These are phyloP conservation scores for Citrullus mucosospermus DNA, from an alignment of 306 rosid species.

Conservation along the genomic window DNA sequence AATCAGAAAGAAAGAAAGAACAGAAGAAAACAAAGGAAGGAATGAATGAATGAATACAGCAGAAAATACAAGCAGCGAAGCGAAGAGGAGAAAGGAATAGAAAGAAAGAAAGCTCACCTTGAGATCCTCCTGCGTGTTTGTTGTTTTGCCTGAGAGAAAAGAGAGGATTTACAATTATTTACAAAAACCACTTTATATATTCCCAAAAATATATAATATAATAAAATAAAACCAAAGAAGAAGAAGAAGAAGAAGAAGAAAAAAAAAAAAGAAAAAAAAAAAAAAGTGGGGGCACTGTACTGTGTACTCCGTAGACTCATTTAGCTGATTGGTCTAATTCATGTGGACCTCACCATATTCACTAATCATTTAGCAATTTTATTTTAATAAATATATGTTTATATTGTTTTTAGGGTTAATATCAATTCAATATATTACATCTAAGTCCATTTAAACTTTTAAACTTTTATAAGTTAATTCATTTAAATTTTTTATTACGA, in stretches of 20 bases:
- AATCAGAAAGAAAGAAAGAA: not conserved
- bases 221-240: not conserved
- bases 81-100: not conserved
- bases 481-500: too few relatives aligned
- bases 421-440: too few relatives aligned
- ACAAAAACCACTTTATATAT: constrained; percentile 1
- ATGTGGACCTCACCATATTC: not conserved
- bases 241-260: too few relatives aligned
- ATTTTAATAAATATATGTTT: too few relatives aligned
- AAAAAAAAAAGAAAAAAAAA: too few relatives aligned
- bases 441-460: too few relatives aligned
- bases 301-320: not conserved
- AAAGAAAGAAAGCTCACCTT: constrained; percentile 1
- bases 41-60: not conserved
- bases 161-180: constrained; percentile 6
- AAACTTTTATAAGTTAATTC: too few relatives aligned
- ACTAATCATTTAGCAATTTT: too few relatives aligned
- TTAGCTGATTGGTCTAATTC: not conserved
- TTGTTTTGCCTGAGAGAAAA: constrained; percentile 3
- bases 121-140: constrained; percentile 11
- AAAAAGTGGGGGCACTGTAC: not conserved
- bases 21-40: not conserved
- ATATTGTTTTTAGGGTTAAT: too few relatives aligned
- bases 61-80: not conserved
- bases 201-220: not conserved